Evolutionary conservation across 495 filamentous ascomycete genomes (phyloP).

Genomic region (Penicillium daleae): DNA sequence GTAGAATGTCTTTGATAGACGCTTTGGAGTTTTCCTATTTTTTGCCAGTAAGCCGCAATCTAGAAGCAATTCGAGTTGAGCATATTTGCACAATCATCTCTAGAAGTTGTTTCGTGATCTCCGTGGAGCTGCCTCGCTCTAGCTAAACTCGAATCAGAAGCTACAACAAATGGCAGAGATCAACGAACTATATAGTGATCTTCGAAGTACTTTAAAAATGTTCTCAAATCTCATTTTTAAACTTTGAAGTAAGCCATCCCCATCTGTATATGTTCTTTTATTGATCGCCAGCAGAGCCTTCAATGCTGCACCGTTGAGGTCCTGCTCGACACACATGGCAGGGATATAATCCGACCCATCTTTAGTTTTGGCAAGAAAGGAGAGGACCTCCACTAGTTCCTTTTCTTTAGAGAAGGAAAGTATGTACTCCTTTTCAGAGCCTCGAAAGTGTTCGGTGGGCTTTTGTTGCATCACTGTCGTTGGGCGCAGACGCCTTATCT

Average conservation of each 20-base stretch:
- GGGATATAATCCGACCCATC: constrained; percentile 23
- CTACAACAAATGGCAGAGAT: constrained; percentile 3
- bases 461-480: too few relatives aligned
- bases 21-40: constrained; percentile 5
- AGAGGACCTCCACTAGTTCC: constrained; percentile 13
- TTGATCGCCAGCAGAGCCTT: constrained; percentile 22
- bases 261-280: constrained; percentile 20
- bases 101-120: constrained; percentile 8
- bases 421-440: constrained; percentile 1
- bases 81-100: constrained; percentile 12
- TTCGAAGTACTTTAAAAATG: constrained; percentile 16
- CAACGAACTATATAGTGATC: constrained; percentile 17
- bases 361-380: constrained; percentile 24
- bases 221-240: constrained; percentile 18
- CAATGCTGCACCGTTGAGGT: constrained; percentile 5
- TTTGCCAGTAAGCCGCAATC: constrained; percentile 16
- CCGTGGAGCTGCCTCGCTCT: constrained; percentile 6
- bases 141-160: constrained; percentile 3
- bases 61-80: constrained; percentile 17
- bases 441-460: too few relatives aligned
- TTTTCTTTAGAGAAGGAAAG: constrained; percentile 20
- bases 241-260: constrained; percentile 16
- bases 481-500: too few relatives aligned
- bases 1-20: constrained; percentile 16
- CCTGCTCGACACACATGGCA: constrained; percentile 17